phyloP scores from a whole-genome alignment of 192 early-diverging fungal species.

The Fimicolochytrium jonesii region DNA sequence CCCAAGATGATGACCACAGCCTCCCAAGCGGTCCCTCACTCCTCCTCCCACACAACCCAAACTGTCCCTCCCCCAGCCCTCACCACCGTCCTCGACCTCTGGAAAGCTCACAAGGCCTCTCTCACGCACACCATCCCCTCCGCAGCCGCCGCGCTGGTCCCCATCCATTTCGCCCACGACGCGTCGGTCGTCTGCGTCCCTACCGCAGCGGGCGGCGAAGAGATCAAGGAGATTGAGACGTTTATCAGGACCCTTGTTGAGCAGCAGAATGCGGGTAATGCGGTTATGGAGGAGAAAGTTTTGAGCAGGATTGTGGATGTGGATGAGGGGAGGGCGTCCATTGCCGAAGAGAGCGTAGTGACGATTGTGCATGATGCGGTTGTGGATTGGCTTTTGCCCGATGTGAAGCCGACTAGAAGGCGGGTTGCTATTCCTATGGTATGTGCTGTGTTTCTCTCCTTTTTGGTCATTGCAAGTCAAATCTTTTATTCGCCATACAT shows the following conservation, averaged over 20 bases:
- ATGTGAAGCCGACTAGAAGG: slow-evolving; percentile 45
- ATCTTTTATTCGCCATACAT: neutral
- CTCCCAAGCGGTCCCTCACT: too few species aligned
- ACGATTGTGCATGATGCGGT: slow-evolving; percentile 37
- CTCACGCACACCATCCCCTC: neutral
- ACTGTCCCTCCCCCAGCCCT: too few species aligned
- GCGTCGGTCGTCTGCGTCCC: slow-evolving; percentile 41
- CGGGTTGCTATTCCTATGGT: slow-evolving; percentile 39
- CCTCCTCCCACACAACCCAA: too few species aligned
- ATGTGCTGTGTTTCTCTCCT: neutral
- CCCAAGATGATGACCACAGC: too few species aligned
- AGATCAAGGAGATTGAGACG: slow-evolving; percentile 19
- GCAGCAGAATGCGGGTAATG: neutral
- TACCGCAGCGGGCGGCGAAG: slow-evolving; percentile 31
- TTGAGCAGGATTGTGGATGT: too few species aligned
- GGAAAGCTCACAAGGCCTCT: slow-evolving; percentile 5
- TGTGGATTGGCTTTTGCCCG: slow-evolving; percentile 49
- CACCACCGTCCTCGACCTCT: neutral
- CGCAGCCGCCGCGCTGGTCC: slow-evolving; percentile 1
- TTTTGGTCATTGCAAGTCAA: neutral
- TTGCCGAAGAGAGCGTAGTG: slow-evolving; percentile 42
- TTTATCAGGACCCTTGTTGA: slow-evolving; percentile 24
- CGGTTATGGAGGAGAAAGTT: slow-evolving; percentile 7
- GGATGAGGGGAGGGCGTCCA: too few species aligned
- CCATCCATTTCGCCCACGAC: slow-evolving; percentile 23